phyloP scores from a whole-genome alignment of 1,139 yeast genomes.

The Magnusiomyces tetraspermus region DNA sequence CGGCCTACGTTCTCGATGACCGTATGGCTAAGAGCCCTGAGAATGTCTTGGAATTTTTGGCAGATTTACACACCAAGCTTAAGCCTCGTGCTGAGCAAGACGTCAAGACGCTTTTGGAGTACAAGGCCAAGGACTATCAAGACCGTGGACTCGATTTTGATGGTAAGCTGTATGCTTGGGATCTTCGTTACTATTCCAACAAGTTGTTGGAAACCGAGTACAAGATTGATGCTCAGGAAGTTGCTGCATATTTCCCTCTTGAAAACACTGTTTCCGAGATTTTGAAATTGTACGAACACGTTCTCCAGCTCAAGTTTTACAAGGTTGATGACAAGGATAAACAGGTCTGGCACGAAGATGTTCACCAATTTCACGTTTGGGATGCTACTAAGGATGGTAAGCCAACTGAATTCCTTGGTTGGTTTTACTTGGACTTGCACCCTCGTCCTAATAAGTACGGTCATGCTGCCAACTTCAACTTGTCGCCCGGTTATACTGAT shows the following conservation, averaged over 20 bases:
- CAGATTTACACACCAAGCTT: conserved; percentile 50
- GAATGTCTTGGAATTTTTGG: conserved; percentile 50
- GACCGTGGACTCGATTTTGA: conserved; percentile 37
- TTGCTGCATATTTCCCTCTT: conserved; percentile 72
- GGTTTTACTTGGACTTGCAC: conserved; percentile 70
- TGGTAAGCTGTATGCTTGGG: conserved; percentile 59
- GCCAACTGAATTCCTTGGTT: conserved; percentile 58
- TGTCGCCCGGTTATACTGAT: conserved; percentile 51
- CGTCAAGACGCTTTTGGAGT: conserved; percentile 37
- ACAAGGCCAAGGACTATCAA: conserved; percentile 48
- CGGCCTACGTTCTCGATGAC: conserved; percentile 62
- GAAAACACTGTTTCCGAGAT: conserved; percentile 56
- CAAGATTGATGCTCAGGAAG: conserved; percentile 60
- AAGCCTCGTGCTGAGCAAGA: conserved; percentile 52
- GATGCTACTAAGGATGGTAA: conserved; percentile 39
- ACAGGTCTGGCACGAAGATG: conserved; percentile 67
- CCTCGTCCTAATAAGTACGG: conserved; percentile 82
- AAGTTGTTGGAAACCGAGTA: conserved; percentile 55
- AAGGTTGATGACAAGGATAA: conserved; percentile 37
- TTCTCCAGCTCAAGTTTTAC: conserved; percentile 59
- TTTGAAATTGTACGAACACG: conserved; percentile 58
- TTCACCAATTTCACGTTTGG: conserved; percentile 66
- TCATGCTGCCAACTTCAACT: conserved; percentile 76
- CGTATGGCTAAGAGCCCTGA: conserved; percentile 67
- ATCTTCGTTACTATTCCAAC: conserved; percentile 55